Conservation (phyloP, 2,329 filamentous ascomycete genomes). For the Pseudogymnoascus sp. region DNA sequence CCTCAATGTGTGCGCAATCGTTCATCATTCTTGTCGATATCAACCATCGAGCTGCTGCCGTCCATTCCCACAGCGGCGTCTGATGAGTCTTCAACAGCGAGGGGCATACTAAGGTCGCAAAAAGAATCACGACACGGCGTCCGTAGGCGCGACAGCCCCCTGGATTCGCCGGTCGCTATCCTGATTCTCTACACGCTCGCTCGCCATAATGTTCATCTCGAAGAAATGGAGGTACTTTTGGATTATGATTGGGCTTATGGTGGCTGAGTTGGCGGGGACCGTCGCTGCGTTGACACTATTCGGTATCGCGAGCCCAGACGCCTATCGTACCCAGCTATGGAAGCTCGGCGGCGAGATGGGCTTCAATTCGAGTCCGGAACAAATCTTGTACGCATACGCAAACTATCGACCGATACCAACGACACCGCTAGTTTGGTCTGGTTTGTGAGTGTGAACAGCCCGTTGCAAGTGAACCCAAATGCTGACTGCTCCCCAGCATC, state of each 20-base stretch:
- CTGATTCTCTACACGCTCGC: not conserved
- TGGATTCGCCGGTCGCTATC: slow-evolving; percentile 3
- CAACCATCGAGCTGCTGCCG: not conserved
- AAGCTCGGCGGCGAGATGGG: slow-evolving; percentile 58
- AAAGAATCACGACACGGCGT: not conserved
- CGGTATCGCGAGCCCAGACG: slow-evolving; percentile 63
- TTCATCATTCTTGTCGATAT: not conserved
- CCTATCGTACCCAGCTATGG: slow-evolving; percentile 66
- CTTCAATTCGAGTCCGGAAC: slow-evolving; percentile 65
- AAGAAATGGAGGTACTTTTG: slow-evolving; percentile 40
- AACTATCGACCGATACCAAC: slow-evolving; percentile 56
- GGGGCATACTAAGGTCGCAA: slow-evolving; percentile 4
- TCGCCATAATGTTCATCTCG: slow-evolving; percentile 24
- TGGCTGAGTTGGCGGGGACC: slow-evolving; percentile 55
- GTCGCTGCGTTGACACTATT: slow-evolving; percentile 61
- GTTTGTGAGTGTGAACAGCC: slow-evolving; percentile 63
- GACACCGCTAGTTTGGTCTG: slow-evolving; percentile 64
- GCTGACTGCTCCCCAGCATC: slow-evolving; percentile 41
- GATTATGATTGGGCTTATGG: slow-evolving; percentile 45
- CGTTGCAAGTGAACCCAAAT: slow-evolving; percentile 14
- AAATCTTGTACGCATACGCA: slow-evolving; percentile 63
- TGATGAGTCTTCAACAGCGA: slow-evolving; percentile 6
- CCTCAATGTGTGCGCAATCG: not conserved
- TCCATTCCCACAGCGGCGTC: slow-evolving; percentile 2
- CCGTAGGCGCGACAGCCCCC: not conserved